Base-by-base conservation (phyloP, 352 stramenopile genomes). In the Albugo laibachii region DNA sequence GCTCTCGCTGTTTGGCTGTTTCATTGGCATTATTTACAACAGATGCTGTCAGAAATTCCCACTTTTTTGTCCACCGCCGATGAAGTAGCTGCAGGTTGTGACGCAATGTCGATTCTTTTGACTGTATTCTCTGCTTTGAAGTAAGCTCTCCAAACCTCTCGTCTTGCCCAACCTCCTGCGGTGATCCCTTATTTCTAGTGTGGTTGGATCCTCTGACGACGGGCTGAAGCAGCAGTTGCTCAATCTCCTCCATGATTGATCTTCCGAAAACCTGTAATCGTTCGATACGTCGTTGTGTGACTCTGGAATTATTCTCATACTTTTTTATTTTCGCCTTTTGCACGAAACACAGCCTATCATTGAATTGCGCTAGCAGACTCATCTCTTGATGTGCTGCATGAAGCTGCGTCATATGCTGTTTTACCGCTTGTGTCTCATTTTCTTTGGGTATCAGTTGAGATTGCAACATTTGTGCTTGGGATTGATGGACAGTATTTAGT, bases 371-470 rank as follows among this genome's bases (percentile, higher is more conserved):
- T 42, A 82, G 66, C 0, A 83, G 49, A 3, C 83, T 67, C 27
- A 85, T 69, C 35, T 83, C 66, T 43, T 83, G 64, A 49, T 85
- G 83, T 12, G 60, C 63, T 6, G 63, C 56, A 36, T 85, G 70
- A 2, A 85, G 45, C 13, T 80, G 51, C 6, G 53, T 66, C 24
- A 83, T 39, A 36, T 83, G 67, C 41, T 66, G 47, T 41, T 83
- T 66, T 66, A 83, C 82, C 34, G 80, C 58, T 4, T 66, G 57
- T 2, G 83, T 41, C 27, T 83, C 69, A 10, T 59, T 54, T 27
- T 85, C 69, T 52, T 85, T 85, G 3, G 73, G 68, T 0, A 80
- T 21, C n/a, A 85, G 48, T 41, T 79, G 70, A 5, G 69, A 71
- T 48, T 85, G 69, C 3, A 85, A 44, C 15, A 85, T 53, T 47